Base-by-base conservation (phyloP, 2,329 filamentous ascomycete genomes). In the Ophiobolus disseminans region DNA sequence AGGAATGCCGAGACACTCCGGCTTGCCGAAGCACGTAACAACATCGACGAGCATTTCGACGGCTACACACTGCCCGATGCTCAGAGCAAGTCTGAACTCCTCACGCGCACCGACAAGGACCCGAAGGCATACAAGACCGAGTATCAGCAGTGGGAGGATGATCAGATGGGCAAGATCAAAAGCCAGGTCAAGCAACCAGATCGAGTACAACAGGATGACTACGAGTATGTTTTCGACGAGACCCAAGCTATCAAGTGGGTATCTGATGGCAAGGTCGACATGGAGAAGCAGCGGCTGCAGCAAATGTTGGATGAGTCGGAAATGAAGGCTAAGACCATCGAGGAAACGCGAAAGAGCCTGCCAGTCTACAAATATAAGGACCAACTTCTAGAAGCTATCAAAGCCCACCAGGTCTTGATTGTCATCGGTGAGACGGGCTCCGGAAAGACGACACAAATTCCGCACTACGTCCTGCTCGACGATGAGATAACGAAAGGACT, bases 341-440 rank as follows among this genome's bases (percentile, higher is more conserved):
- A 97, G 57, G 92, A 97, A 66, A 95, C 91, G 9, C 81, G 94
- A 31, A 96, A 95, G 67, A 92, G 86, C 55, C 76, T 99, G 28
- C 94, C 94, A 0, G 93, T 97, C 35, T 97, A 93, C 72, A 82
- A 87, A 35, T 97, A 93, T 63, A 83, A 91, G 19, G 88, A 96
- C 31, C 81, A 93, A 57, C 89, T 99, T 45, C 80, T 99, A 17
- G 83, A 86, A n/a, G 94, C 94, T 0, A 79, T 97, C n/a, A 83
- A 86, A 25, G 80, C 95, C 42, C 87, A 92, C 59, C 94, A 97
- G 65, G 85, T 96, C 11, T 75, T 99, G 9, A 91, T 99, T 49
- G 87, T 99, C 44, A 91, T 97, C 2, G 94, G 91, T 67, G 92
- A 97, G 73, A 99, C 94, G 0, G 94, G 94, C 43, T 91, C 87